Conservation (phyloP, 1,139 yeast genomes). For the Pneumocystis canis region DNA sequence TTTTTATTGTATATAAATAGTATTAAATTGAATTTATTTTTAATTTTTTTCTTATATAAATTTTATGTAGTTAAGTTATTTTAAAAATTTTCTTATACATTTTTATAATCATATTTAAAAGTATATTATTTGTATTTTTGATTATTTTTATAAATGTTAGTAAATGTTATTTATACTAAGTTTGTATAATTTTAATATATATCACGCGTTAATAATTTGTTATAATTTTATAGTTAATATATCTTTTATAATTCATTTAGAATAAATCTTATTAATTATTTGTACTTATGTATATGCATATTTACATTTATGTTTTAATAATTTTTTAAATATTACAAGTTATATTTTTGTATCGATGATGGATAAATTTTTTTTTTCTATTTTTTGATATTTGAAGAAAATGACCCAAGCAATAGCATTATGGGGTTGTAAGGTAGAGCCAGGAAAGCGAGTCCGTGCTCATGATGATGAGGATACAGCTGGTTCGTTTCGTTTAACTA, state of each 20-base stretch:
- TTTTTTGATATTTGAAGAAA: slow-evolving; percentile 1
- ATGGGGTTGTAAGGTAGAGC: slow-evolving; percentile 67
- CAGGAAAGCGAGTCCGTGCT: slow-evolving; percentile 78
- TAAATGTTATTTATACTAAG: not conserved
- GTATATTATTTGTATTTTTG: not conserved
- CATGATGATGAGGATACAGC: slow-evolving; percentile 50
- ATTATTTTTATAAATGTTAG: not conserved
- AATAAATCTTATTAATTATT: not conserved
- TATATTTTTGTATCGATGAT: not conserved
- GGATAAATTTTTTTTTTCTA: not conserved
- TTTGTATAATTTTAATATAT: not conserved
- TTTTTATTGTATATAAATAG: not conserved
- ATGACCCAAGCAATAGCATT: slow-evolving; percentile 65
- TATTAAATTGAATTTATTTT: not conserved
- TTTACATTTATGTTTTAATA: not conserved
- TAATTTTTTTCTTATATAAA: too few species aligned
- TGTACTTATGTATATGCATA: not conserved
- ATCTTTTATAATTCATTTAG: not conserved
- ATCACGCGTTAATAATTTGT: not conserved
- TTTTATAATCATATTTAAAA: too few species aligned
- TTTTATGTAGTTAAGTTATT: not conserved
- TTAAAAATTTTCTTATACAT: too few species aligned
- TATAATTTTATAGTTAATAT: not conserved
- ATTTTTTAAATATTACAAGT: not conserved
- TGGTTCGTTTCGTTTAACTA: slow-evolving; percentile 78